A percentile compares a stretch with the other conserved stretches of the same genome.
Evolutionary conservation across 2,329 filamentous ascomycete species (phyloP).

Genomic region (Sphaerostilbella broomeana): DNA sequence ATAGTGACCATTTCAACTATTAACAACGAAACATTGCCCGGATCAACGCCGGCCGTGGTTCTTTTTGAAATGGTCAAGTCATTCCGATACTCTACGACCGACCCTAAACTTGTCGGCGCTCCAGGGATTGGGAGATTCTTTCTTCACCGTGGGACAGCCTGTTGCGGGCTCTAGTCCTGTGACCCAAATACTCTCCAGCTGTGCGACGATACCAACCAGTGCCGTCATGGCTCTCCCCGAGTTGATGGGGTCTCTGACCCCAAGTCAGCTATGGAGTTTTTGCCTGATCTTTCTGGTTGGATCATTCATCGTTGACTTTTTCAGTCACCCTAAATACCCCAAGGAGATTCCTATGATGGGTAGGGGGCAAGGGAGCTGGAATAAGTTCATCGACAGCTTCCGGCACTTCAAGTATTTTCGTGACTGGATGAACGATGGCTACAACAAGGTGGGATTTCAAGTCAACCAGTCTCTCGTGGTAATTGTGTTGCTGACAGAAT

Average conservation of each 20-base stretch:
- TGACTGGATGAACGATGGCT: conserved; percentile 37
- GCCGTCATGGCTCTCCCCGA: conserved; percentile 11
- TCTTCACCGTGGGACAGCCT: no score
- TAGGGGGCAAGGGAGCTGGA: conserved; percentile 29
- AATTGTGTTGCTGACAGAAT: not conserved
- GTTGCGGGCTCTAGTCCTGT: no score
- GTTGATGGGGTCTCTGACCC: conserved; percentile 9
- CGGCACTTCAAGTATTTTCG: conserved; percentile 33
- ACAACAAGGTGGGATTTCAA: conserved; percentile 29
- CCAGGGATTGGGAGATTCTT: no score
- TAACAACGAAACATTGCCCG: no score
- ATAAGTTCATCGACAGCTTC: conserved; percentile 33
- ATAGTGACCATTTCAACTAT: no score
- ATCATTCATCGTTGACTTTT: conserved; percentile 35
- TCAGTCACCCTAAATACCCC: conserved; percentile 33
- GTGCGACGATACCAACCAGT: no score
- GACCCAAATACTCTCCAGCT: no score
- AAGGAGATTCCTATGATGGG: conserved; percentile 35
- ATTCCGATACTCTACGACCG: no score
- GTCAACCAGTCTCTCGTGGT: not conserved
- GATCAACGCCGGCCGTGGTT: no score
- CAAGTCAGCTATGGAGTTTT: conserved; percentile 4
- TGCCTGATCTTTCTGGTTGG: conserved; percentile 24
- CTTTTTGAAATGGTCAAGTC: no score
- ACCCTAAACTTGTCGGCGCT: no score